Conservation (phyloP, 192 early-diverging fungal species). For the Coemansia sp. region DNA sequence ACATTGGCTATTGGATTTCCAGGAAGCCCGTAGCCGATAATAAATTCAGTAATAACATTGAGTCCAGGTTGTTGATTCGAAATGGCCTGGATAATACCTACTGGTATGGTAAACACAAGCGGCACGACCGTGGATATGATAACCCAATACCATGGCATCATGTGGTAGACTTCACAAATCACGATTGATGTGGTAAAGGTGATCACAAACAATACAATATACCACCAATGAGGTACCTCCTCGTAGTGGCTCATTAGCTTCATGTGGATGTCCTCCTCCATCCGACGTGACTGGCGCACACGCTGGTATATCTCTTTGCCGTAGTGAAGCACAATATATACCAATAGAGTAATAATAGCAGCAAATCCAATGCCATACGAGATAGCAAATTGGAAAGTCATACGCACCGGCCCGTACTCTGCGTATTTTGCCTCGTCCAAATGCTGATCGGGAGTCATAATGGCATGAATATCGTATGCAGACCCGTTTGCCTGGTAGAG, state of each 20-base stretch:
- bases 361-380: conserved; percentile 71
- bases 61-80: conserved; percentile 74
- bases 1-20: conserved; percentile 82
- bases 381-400: conserved; percentile 71
- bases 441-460: conserved; percentile 59
- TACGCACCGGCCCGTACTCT: conserved; percentile 64
- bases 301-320: conserved; percentile 65
- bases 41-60: conserved; percentile 84
- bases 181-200: conserved; percentile 42
- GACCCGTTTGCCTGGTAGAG: conserved; percentile 59
- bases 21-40: conserved; percentile 77
- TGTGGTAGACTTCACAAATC: conserved; percentile 50
- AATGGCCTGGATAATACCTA: conserved; percentile 79
- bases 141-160: conserved; percentile 72
- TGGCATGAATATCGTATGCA: conserved; percentile 58
- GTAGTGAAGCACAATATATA: conserved; percentile 67
- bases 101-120: conserved; percentile 68
- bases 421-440: conserved; percentile 60
- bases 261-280: conserved; percentile 69
- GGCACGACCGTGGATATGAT: conserved; percentile 61
- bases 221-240: conserved; percentile 82
- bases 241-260: conserved; percentile 71
- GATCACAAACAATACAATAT: conserved; percentile 44
- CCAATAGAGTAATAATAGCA: conserved; percentile 67
- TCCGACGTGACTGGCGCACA: conserved; percentile 60